Base-by-base conservation (phyloP, 148 eudicot genomes). In the Mesembryanthemum crystallinum region DNA sequence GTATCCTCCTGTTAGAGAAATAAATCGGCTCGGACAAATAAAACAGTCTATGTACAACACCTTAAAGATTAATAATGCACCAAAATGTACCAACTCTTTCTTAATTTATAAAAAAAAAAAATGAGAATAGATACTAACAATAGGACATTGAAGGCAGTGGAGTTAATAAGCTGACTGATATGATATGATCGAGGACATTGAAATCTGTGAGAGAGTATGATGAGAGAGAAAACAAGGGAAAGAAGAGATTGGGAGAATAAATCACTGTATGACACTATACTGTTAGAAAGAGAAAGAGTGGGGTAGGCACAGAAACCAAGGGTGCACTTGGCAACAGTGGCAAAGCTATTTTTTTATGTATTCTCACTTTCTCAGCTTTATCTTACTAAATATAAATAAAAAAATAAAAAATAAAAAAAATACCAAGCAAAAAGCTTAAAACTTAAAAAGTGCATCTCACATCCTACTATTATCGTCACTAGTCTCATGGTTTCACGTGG, bases 401-500 rank as follows among this genome's bases (percentile, higher is more conserved):
- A 8, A 3, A 3, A 17, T 54, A 20, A 54, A 17, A 13, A 17
- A n/a, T 61, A 47, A 42, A n/a, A 62, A 33, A 29, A 55, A 20
- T 8, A 10, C 10, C 2, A 18, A 60, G 32, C 11, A 62, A 49
- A 63, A 24, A n/a, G 37, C 28, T n/a, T 12, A 30, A 49, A n/a
- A n/a, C n/a, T n/a, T n/a, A n/a, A n/a, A n/a, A 60, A 63, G 80
- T 61, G 74, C 24, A 33, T 4, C 39, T 55, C 75, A 35, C 39
- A 72, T 35, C 58, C 61, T 42, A 25, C 58, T 12, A 12, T 3
- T 52, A 4, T 14, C 3, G 60, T 58, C 47, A 57, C 67, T 29
- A 30, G 43, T 64, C 74, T 77, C 79, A 71, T 77, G 81, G 81
- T 43, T 63, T 78, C 81, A 78, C 81, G 71, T 78, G 76, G 54